Percentiles rank a stretch among this genome's conserved stretches.
These are phyloP conservation scores for Cutaneotrichosporon sp. DNA, from an alignment of 1,284 basidiomycete species.

Conservation along the genomic window DNA sequence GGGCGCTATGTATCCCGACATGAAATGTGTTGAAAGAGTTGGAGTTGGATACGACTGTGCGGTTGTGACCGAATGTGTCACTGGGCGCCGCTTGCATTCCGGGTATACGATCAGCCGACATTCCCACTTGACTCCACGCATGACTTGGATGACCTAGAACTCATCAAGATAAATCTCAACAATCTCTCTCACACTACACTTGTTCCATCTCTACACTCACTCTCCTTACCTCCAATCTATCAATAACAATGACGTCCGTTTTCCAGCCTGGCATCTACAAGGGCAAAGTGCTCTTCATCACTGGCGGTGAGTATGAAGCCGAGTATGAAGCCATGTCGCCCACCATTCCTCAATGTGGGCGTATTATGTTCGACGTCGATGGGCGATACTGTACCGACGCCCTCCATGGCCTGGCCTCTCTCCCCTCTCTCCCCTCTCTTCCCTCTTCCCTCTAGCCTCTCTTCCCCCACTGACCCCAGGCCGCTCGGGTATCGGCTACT, in stretches of 20 bases:
- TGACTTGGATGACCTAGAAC: too few relatives aligned
- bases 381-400: too few relatives aligned
- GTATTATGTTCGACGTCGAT: too few relatives aligned
- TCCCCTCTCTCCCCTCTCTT: too few relatives aligned
- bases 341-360: too few relatives aligned
- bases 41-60: not conserved
- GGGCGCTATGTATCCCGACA: too few relatives aligned
- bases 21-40: too few relatives aligned
- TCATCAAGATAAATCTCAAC: not conserved
- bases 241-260: slow-evolving; percentile 4
- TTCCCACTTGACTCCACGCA: not conserved
- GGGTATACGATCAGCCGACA: not conserved
- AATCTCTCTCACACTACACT: not conserved
- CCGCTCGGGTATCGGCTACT: slow-evolving; percentile 84
- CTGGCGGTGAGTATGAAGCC: slow-evolving; percentile 60
- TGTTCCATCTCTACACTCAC: not conserved
- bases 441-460: too few relatives aligned
- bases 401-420: too few relatives aligned
- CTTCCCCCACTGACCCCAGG: too few relatives aligned
- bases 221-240: not conserved
- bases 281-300: slow-evolving; percentile 91
- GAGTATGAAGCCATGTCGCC: not conserved
- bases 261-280: slow-evolving; percentile 22
- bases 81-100: not conserved
- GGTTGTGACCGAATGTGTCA: not conserved